A percentile compares a stretch with the other conserved stretches of the same genome.
phyloP scores from a whole-genome alignment of 192 early-diverging fungal species.

The Umbelopsis sp. region DNA sequence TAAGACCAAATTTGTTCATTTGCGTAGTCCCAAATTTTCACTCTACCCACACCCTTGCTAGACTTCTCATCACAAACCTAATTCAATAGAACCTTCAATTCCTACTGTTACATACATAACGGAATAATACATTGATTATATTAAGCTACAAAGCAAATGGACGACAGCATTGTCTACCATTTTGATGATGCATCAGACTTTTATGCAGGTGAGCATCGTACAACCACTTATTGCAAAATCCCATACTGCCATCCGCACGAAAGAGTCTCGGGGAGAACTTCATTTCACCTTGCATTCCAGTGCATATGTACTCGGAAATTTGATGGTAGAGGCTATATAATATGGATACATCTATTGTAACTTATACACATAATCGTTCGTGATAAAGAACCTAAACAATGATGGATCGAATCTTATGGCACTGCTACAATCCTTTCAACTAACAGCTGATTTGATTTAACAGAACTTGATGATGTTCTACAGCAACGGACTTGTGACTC shows the following conservation, averaged over 20 bases:
- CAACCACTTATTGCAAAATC: no score
- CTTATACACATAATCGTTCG: no score
- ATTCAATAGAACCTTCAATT: not conserved
- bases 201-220: conserved; percentile 32
- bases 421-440: not conserved
- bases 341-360: no score
- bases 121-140: not conserved
- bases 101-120: not conserved
- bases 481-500: conserved; percentile 12
- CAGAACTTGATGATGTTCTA: conserved; percentile 40
- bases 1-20: no score
- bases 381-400: not conserved
- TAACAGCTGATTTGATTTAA: not conserved
- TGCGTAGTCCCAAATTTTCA: no score
- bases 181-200: conserved; percentile 39
- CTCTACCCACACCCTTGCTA: no score
- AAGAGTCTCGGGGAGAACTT: no score
- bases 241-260: no score
- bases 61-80: no score
- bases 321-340: no score
- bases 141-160: not conserved
- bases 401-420: not conserved
- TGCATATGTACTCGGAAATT: no score
- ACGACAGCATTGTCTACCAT: conserved; percentile 34
- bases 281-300: no score